Percentiles rank a stretch among this genome's conserved stretches.
phyloP scores from a whole-genome alignment of 169 alveolate species.

The Plasmodium coatneyi region DNA sequence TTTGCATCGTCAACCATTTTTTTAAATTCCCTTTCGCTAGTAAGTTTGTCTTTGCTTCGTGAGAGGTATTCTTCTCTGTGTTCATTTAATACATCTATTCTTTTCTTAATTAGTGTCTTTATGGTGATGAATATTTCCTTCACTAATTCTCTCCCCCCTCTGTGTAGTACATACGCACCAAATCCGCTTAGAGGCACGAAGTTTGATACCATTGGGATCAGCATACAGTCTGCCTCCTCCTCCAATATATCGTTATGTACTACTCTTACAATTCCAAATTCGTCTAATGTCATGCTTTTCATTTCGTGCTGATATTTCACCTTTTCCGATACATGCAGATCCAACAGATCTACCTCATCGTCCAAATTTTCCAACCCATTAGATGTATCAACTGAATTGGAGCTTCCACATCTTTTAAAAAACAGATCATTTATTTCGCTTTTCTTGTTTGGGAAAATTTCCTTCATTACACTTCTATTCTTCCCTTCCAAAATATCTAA shows the following conservation, averaged over 20 bases:
- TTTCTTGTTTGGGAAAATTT: slow-evolving; percentile 66
- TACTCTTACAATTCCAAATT: slow-evolving; percentile 43
- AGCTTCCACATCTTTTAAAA: slow-evolving; percentile 28
- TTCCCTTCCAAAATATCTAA: slow-evolving; percentile 70
- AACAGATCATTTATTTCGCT: slow-evolving; percentile 73
- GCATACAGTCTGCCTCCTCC: slow-evolving; percentile 74
- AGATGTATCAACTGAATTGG: neutral
- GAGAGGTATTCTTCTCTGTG: slow-evolving; percentile 50
- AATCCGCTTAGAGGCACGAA: slow-evolving; percentile 70
- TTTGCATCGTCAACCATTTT: slow-evolving; percentile 40
- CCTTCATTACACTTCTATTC: slow-evolving; percentile 73
- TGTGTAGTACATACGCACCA: slow-evolving; percentile 71
- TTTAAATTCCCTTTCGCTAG: slow-evolving; percentile 24
- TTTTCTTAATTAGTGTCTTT: slow-evolving; percentile 54
- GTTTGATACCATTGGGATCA: slow-evolving; percentile 75
- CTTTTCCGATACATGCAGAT: neutral
- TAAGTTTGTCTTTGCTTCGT: neutral
- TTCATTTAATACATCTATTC: slow-evolving; percentile 71
- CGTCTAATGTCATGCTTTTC: slow-evolving; percentile 47
- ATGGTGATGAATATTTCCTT: slow-evolving; percentile 53
- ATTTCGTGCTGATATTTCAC: slow-evolving; percentile 46
- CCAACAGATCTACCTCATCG: slow-evolving; percentile 17
- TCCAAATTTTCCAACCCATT: neutral
- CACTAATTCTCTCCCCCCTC: slow-evolving; percentile 72
- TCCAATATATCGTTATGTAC: slow-evolving; percentile 72